A percentile compares a stretch with the other conserved stretches of the same genome.
Conservation (phyloP, 1,284 basidiomycete species). For the Marasmius tenuissimus region DNA sequence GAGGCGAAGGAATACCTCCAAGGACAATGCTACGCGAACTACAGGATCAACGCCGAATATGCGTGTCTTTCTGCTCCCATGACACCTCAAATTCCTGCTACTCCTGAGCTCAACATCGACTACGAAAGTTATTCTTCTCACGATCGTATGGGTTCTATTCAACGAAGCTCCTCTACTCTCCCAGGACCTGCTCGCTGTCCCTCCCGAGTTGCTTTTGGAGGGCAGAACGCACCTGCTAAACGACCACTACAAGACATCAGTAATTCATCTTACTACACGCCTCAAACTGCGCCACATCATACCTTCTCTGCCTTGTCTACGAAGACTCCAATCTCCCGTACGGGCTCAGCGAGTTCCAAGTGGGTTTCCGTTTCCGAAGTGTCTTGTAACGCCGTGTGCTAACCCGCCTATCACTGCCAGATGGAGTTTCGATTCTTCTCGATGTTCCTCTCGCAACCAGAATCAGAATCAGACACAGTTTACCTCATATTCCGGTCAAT, state of each 20-base stretch:
- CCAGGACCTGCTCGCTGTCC: constrained; percentile 5
- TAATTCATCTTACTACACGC: constrained; percentile 7
- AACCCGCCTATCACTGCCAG: neutral
- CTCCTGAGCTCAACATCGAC: constrained; percentile 10
- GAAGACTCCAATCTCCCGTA: constrained; percentile 27
- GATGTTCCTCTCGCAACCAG: neutral
- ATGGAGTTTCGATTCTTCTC: neutral
- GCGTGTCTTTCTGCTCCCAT: constrained; percentile 21
- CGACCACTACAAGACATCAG: constrained; percentile 15
- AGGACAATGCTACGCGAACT: constrained; percentile 58
- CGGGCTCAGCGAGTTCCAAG: constrained; percentile 34
- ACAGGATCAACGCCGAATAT: constrained; percentile 48
- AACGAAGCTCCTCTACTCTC: neutral
- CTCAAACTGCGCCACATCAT: constrained; percentile 27
- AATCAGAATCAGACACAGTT: neutral
- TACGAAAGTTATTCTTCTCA: constrained; percentile 5
- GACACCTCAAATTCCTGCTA: constrained; percentile 18
- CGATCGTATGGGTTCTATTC: neutral
- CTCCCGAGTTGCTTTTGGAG: constrained; percentile 1
- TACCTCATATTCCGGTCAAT: neutral
- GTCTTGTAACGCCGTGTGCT: neutral
- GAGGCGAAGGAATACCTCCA: constrained; percentile 63
- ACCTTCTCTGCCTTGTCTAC: constrained; percentile 20
- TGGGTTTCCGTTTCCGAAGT: constrained; percentile 19
- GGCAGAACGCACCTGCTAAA: constrained; percentile 5